Conservation (phyloP, 2,329 filamentous ascomycete species). For the Canariomyces notabilis region DNA sequence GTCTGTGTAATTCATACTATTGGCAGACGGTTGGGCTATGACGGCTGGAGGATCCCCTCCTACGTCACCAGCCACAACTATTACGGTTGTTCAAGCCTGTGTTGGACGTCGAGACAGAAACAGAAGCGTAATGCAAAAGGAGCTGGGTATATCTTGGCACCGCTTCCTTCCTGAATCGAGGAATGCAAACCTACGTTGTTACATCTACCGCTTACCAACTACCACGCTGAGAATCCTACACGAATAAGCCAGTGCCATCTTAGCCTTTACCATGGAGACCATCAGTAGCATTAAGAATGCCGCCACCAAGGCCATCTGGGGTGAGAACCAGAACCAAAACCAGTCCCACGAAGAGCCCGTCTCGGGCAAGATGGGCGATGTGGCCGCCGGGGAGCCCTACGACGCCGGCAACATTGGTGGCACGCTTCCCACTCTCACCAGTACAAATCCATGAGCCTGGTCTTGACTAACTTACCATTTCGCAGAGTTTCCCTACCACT, state of each 20-base stretch:
- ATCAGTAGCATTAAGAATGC: conserved; percentile 52
- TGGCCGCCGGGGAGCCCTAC: conserved; percentile 65
- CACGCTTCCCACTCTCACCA: conserved; percentile 15
- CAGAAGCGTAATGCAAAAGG: background rate
- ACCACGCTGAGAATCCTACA: too few relatives aligned
- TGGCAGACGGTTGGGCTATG: background rate
- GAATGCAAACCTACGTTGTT: too few relatives aligned
- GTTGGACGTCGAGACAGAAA: conserved; percentile 2
- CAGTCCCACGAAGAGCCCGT: conserved; percentile 56
- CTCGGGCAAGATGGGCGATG: conserved; percentile 64
- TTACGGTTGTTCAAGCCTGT: background rate
- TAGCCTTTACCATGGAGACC: conserved; percentile 64
- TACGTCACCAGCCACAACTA: conserved; percentile 15
- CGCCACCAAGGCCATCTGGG: conserved; percentile 47
- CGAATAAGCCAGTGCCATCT: too few relatives aligned
- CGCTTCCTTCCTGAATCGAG: too few relatives aligned
- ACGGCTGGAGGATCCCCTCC: background rate
- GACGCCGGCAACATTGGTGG: conserved; percentile 70
- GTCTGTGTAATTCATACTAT: background rate
- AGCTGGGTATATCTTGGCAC: too few relatives aligned
- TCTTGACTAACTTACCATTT: background rate
- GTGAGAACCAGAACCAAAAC: conserved; percentile 33
- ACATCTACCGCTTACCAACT: too few relatives aligned
- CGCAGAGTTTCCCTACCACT: background rate
- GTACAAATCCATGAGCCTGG: background rate